Base-by-base conservation (phyloP, 2,329 filamentous ascomycete species). In the Aspergillus spinulosporus region DNA sequence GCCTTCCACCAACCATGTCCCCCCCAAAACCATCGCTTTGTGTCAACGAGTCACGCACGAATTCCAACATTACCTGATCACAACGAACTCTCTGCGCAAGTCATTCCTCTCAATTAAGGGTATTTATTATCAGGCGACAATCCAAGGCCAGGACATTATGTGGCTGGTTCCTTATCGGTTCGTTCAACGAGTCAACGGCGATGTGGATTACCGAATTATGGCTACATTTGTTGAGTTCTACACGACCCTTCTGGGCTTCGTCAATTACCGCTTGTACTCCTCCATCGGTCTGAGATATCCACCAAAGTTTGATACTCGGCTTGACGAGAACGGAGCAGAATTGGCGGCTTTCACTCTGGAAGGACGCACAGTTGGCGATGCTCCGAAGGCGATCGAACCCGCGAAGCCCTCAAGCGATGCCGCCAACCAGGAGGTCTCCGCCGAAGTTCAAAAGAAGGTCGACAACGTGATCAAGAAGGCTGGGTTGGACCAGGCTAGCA, bases 161-260 rank as follows among this genome's bases (percentile, higher is more conserved):
- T 99, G 94, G 94, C 82, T 99, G 40, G 93, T 97, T 8, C 94
- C 94, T 1, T 99, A 99, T 80, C 91, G 91, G 74, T 99, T 99
- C 77, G 96, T 97, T 70, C 94, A 99, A 80, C 84, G 90, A 65
- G 88, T 96, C 11, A 90, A 94, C 40, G 90, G 89, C 57, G 94
- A 99, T 74, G 89, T 99, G 62, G 94, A 99, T 75, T 99, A 97
- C 79, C 84, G 94, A 68, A 99, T 99, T 76, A 99, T 99, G 94
- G 93, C 91, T 58, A 99, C 94, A 3, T 99, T 99, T 71, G 87
- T 99, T 63, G 93, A 99, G 74, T 99, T 99, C 75, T 99, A 99
- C 80, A 96, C 95, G 68, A 97, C 93, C 3, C 82, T 99, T 11
- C 81, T 99, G 15, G 89, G 93, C 59, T 99, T 99, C 69, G 87